phyloP scores from a whole-genome alignment of 106 monocot species.

The Dendrobium huoshanense region DNA sequence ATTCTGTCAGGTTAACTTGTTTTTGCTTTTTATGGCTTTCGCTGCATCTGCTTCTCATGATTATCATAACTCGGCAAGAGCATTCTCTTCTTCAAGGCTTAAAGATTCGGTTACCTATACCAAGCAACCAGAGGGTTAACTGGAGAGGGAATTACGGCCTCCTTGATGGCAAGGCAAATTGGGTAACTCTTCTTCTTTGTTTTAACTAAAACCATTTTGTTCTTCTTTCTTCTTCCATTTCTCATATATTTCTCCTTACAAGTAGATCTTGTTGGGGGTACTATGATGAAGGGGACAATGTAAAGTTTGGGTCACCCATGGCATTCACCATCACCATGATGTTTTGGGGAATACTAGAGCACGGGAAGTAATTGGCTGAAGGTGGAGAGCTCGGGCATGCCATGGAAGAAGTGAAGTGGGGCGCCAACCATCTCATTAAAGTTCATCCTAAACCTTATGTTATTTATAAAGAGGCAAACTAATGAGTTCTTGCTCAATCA shows the following conservation, averaged over 20 bases:
- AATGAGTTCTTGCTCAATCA: background rate
- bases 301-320: slow-evolving; percentile 76
- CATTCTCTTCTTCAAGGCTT: too few species aligned
- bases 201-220: background rate
- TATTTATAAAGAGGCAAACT: slow-evolving; percentile 68
- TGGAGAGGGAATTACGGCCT: slow-evolving; percentile 85
- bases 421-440: slow-evolving; percentile 88
- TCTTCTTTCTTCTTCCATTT: background rate
- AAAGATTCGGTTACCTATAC: too few species aligned
- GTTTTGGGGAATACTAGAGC: slow-evolving; percentile 80
- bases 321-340: slow-evolving; percentile 70
- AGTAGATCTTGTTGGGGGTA: slow-evolving; percentile 77
- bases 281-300: slow-evolving; percentile 81
- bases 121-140: slow-evolving; percentile 53
- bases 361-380: slow-evolving; percentile 70
- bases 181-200: slow-evolving; percentile 33
- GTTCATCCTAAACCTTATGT: slow-evolving; percentile 89
- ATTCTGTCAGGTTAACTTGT: too few species aligned
- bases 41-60: too few species aligned
- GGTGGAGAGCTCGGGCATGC: slow-evolving; percentile 84
- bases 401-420: slow-evolving; percentile 94
- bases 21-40: too few species aligned
- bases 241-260: slow-evolving; percentile 5
- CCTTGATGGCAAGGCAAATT: slow-evolving; percentile 68
- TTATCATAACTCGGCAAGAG: too few species aligned